phyloP scores from a whole-genome alignment of 805 yeast genomes.

The Zygosaccharomyces rouxii region DNA sequence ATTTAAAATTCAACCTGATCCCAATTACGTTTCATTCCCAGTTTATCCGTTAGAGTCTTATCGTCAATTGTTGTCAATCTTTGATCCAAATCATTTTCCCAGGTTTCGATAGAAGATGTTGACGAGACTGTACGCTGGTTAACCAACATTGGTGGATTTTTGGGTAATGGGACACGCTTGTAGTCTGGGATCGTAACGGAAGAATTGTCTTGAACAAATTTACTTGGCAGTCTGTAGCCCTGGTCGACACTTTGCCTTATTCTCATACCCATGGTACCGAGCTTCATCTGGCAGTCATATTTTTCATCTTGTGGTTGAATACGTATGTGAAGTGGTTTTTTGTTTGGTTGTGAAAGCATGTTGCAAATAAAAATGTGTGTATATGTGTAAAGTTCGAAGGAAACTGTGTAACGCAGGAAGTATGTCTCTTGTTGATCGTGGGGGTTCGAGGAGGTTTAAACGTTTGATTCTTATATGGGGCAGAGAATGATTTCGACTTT shows the following conservation, averaged over 20 bases:
- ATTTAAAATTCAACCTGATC: conserved; percentile 15
- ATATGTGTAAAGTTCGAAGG: background rate
- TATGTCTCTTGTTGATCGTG: background rate
- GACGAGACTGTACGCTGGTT: conserved; percentile 33
- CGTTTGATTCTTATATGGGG: conserved; percentile 1
- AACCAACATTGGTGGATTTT: conserved; percentile 34
- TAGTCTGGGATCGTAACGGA: conserved; percentile 28
- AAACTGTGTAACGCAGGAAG: background rate
- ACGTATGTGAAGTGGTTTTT: conserved; percentile 34
- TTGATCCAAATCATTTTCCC: conserved; percentile 38
- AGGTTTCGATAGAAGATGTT: conserved; percentile 38
- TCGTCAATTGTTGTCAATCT: conserved; percentile 35
- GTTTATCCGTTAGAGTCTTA: conserved; percentile 24
- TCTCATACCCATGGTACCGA: conserved; percentile 65
- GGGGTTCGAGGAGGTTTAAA: background rate
- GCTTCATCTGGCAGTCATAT: conserved; percentile 33
- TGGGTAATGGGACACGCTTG: conserved; percentile 36
- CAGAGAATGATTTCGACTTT: background rate
- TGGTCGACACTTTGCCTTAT: conserved; percentile 62
- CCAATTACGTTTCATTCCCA: conserved; percentile 19
- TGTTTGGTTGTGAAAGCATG: conserved; percentile 29
- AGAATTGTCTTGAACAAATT: conserved; percentile 24
- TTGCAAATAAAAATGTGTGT: background rate
- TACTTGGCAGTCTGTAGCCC: conserved; percentile 42
- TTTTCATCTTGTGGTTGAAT: conserved; percentile 22